Conservation (phyloP, 768 basidiomycete genomes). For the Russula ochroleuca region DNA sequence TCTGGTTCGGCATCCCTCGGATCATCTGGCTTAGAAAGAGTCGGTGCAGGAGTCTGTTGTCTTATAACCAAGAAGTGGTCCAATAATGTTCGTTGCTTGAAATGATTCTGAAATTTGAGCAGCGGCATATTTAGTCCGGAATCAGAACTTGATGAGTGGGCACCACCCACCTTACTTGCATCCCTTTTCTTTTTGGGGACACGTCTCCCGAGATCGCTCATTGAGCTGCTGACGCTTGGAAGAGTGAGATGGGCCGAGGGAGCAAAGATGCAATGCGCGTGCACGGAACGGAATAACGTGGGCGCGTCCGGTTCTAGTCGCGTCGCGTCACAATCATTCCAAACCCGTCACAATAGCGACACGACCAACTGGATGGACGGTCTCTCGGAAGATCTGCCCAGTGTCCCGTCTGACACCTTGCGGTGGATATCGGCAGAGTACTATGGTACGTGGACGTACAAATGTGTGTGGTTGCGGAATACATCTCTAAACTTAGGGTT, state of each 20-base stretch:
- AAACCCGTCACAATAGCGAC: neutral
- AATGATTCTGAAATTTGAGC: constrained; percentile 7
- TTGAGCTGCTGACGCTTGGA: neutral
- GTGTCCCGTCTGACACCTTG: constrained; percentile 23
- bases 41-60: neutral
- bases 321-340: constrained; percentile 4
- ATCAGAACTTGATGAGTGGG: neutral
- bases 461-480: neutral
- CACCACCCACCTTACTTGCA: constrained; percentile 9
- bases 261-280: neutral
- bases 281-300: neutral
- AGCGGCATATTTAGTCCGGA: neutral
- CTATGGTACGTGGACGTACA: constrained; percentile 29
- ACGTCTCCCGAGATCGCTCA: constrained; percentile 12
- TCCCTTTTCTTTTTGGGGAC: constrained; percentile 7
- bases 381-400: constrained; percentile 7
- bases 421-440: constrained; percentile 41
- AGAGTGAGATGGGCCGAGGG: neutral
- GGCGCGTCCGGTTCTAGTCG: neutral
- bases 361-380: constrained; percentile 11
- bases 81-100: constrained; percentile 32
- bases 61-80: constrained; percentile 17
- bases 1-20: neutral
- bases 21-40: neutral
- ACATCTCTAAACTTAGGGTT: constrained; percentile 42